Evolutionary conservation across 805 yeast species (phyloP).

Genomic region (Barnettozyma salicaria): DNA sequence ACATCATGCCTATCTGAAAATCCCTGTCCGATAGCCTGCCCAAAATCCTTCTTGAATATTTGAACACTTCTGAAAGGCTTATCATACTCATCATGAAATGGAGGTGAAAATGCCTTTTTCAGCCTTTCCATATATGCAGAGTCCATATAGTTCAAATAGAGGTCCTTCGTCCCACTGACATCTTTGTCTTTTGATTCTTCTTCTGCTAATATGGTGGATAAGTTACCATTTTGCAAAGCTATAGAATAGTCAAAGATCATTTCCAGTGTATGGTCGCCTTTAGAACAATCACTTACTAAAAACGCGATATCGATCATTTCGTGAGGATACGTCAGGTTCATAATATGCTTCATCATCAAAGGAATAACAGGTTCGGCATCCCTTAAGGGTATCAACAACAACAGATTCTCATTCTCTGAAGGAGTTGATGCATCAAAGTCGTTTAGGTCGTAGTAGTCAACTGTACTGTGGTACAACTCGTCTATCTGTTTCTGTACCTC

Average conservation of each 20-base stretch:
- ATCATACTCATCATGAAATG: slow-evolving; percentile 56
- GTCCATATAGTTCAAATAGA: slow-evolving; percentile 68
- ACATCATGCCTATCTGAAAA: slow-evolving; percentile 80
- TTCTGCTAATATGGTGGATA: slow-evolving; percentile 41
- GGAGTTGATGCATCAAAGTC: slow-evolving; percentile 46
- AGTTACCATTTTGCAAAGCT: slow-evolving; percentile 65
- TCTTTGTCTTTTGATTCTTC: slow-evolving; percentile 35
- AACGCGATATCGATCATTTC: slow-evolving; percentile 73
- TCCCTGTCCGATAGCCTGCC: slow-evolving; percentile 81
- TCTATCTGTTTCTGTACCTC: slow-evolving; percentile 29
- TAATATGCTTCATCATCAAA: slow-evolving; percentile 75
- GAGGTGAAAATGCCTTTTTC: slow-evolving; percentile 53
- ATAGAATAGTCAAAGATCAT: slow-evolving; percentile 58
- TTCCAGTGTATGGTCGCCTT: slow-evolving; percentile 58
- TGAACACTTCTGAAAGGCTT: slow-evolving; percentile 74
- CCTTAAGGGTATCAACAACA: slow-evolving; percentile 69
- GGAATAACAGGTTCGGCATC: slow-evolving; percentile 75
- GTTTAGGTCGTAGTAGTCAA: slow-evolving; percentile 57
- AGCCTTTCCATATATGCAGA: slow-evolving; percentile 52
- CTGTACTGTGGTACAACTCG: slow-evolving; percentile 38
- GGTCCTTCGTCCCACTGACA: slow-evolving; percentile 50
- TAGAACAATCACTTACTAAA: slow-evolving; percentile 73
- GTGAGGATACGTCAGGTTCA: slow-evolving; percentile 84
- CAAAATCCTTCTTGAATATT: slow-evolving; percentile 76
- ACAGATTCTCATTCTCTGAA: slow-evolving; percentile 51